Base-by-base conservation (phyloP, 73 alveolate species). In the Tetrahymena malaccensis region DNA sequence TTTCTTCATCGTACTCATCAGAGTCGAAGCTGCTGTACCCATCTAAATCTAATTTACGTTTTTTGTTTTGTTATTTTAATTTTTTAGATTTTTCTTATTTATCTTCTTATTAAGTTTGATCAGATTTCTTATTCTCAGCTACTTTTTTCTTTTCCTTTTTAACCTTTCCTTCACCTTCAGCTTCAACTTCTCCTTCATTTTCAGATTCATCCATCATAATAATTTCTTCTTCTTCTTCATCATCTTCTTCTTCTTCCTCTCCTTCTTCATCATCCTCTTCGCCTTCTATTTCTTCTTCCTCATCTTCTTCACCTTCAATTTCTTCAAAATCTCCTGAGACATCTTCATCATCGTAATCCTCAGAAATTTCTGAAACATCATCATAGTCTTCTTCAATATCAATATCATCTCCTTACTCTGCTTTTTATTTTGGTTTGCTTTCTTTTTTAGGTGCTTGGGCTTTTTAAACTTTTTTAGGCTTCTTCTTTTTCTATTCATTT, bases 231-330 rank as follows among this genome's bases (percentile, higher is more conserved):
- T 95, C 98, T 34, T 94, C 97, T 58, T 93, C 96, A 9, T 94
- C 96, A 19, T 96, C 96, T 34, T 85, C 96, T 21, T 57, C 50
- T 21, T 84, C 97, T 34, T 85, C 98, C 22, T 84, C 96, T 3
- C 33, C 93, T 85, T 96, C 98, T 33, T 96, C 97, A 55, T 98
- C 98, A 21, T 95, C 96, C 55, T 98, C 99, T 85, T 94, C 98
- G 55, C 95, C 98, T 35, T 94, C 97, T 85, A 93, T 97, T 94
- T 97, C 99, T 83, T 96, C 98, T n/a, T 94, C 96, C 0, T 94
- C 96, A 7, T 94, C 97, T 56, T 96, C 97, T 25, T 85, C 94
- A 34, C 43, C 94, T n/a, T 95, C 96, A 89, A 94, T 97, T 58
- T 96, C 98, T 34, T 96, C 98, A 94, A 93, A 95, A 9, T 94